These are phyloP conservation scores for Eruca vesicaria DNA, from an alignment of 441 rosid genomes.

Conservation along the genomic window DNA sequence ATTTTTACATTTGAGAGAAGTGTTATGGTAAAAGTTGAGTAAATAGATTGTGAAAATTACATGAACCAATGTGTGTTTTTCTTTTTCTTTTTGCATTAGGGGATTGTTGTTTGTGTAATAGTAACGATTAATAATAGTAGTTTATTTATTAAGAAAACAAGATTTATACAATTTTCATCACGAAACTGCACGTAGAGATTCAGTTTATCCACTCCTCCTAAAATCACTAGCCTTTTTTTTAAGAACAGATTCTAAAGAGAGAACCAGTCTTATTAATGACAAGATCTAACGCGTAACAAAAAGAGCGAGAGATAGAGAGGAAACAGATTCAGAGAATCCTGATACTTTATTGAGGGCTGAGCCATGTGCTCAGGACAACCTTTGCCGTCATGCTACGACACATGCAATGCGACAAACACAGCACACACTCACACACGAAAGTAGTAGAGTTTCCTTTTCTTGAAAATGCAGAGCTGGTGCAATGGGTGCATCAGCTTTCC, in stretches of 20 bases:
- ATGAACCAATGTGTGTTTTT: too few species aligned
- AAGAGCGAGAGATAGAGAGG: neutral
- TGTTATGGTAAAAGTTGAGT: too few species aligned
- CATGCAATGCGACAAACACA: conserved; percentile 12
- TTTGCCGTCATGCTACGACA: conserved; percentile 39
- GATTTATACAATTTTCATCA: neutral
- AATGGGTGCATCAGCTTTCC: conserved; percentile 33
- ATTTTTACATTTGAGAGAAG: too few species aligned
- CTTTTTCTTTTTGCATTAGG: too few species aligned
- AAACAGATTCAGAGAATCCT: neutral
- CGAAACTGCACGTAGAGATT: conserved; percentile 6
- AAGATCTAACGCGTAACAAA: conserved; percentile 27
- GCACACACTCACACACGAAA: conserved; percentile 19
- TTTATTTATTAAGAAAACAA: neutral
- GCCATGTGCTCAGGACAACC: conserved; percentile 34
- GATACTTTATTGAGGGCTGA: neutral
- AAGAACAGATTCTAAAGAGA: neutral
- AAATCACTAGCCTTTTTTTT: neutral
- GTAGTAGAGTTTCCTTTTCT: neutral
- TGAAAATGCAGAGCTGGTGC: conserved; percentile 14
- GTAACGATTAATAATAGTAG: too few species aligned
- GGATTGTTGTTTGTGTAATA: too few species aligned
- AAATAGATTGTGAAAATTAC: too few species aligned
- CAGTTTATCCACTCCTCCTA: conserved; percentile 3
- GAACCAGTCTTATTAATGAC: neutral